Evolutionary conservation across 805 yeast genomes (phyloP).

Genomic region (Saccharomycodes ludwigii): DNA sequence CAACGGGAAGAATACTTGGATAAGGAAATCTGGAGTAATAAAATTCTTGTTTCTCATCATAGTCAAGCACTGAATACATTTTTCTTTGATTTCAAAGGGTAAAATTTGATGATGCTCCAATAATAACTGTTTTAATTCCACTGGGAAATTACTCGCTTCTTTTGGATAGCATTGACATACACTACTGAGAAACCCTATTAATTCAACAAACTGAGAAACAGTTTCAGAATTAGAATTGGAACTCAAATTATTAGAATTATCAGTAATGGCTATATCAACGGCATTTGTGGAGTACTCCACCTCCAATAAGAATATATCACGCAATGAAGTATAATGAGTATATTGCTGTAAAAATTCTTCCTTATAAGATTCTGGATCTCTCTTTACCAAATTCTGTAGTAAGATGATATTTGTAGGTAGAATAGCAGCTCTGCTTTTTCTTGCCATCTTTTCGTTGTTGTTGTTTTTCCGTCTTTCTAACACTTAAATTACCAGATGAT

Average conservation of each 20-base stretch:
- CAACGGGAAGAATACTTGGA: constrained; percentile 82
- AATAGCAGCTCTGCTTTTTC: constrained; percentile 81
- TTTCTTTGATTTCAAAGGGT: constrained; percentile 79
- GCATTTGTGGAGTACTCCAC: constrained; percentile 8
- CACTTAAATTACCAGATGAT: no score
- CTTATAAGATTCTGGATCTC: constrained; percentile 88
- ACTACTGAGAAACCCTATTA: constrained; percentile 84
- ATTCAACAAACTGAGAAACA: constrained; percentile 52
- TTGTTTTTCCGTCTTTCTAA: neutral
- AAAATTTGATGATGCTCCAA: constrained; percentile 68
- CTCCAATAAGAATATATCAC: constrained; percentile 75
- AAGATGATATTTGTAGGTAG: constrained; percentile 86
- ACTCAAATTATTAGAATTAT: constrained; percentile 11
- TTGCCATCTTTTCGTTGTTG: constrained; percentile 46
- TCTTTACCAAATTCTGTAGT: constrained; percentile 79
- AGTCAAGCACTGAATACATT: constrained; percentile 77
- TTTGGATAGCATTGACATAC: constrained; percentile 84
- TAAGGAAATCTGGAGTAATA: constrained; percentile 64
- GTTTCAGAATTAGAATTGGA: constrained; percentile 21
- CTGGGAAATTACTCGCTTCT: constrained; percentile 77
- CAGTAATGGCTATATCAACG: neutral
- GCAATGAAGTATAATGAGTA: constrained; percentile 79
- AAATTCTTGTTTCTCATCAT: constrained; percentile 82
- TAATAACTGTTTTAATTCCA: constrained; percentile 59
- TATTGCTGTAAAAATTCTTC: constrained; percentile 92